phyloP scores from a whole-genome alignment of 2,329 filamentous ascomycete genomes.

The Penicillium hesseltinei region DNA sequence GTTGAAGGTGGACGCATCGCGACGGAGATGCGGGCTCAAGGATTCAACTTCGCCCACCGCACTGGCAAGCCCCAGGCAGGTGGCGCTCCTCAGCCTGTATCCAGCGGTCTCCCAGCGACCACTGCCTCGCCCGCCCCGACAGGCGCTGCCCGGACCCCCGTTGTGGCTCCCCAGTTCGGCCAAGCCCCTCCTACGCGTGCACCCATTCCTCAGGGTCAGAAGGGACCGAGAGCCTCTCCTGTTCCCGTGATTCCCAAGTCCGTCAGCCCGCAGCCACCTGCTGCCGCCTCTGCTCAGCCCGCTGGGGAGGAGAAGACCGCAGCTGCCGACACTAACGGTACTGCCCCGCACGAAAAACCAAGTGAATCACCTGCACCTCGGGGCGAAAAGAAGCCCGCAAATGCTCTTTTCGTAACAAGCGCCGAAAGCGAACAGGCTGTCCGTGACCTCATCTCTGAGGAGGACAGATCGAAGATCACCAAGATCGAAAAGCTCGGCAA shows the following conservation, averaged over 20 bases:
- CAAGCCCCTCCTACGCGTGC: conserved; percentile 39
- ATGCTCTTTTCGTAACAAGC: conserved; percentile 87
- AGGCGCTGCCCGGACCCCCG: conserved; percentile 37
- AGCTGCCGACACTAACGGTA: conserved; percentile 53
- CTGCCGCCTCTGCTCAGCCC: conserved; percentile 42
- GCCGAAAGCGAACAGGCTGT: conserved; percentile 80
- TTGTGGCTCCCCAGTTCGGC: conserved; percentile 41
- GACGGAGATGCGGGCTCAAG: conserved; percentile 97
- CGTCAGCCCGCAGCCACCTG: conserved; percentile 37
- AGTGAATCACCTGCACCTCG: conserved; percentile 55
- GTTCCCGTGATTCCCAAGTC: conserved; percentile 44
- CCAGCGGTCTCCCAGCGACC: conserved; percentile 29
- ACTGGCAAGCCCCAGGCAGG: conserved; percentile 69
- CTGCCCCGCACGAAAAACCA: conserved; percentile 45
- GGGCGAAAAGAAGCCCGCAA: conserved; percentile 63
- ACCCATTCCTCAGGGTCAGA: conserved; percentile 31
- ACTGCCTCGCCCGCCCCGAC: conserved; percentile 39
- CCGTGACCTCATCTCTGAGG: conserved; percentile 75
- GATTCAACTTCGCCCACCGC: conserved; percentile 98
- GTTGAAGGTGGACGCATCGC: conserved; percentile 94
- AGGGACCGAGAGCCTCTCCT: conserved; percentile 40
- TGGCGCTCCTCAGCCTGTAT: conserved; percentile 31
- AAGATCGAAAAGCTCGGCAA: conserved; percentile 68
- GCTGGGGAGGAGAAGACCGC: conserved; percentile 50
- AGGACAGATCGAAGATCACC: conserved; percentile 77